A percentile compares a stretch with the other conserved stretches of the same genome.
Evolutionary conservation across 1,284 basidiomycete genomes (phyloP).

Genomic region (Xerocomus amazonicus): DNA sequence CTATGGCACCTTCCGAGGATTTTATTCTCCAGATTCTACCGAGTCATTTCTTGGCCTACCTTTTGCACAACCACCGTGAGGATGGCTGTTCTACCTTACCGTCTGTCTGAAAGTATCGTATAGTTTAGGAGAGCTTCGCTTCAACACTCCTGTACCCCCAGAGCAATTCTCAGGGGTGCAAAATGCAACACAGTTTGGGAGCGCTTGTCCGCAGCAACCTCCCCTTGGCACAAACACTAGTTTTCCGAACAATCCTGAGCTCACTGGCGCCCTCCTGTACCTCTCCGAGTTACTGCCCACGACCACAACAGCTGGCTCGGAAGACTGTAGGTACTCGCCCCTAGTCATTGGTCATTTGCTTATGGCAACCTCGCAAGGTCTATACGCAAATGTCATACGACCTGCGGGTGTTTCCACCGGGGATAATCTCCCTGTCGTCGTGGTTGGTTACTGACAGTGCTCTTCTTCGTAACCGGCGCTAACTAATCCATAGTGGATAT

Average conservation of each 20-base stretch:
- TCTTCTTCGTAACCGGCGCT: neutral
- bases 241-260: constrained; percentile 9
- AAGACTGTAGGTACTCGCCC: constrained; percentile 12
- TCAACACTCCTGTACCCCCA: constrained; percentile 5
- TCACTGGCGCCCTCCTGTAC: constrained; percentile 3
- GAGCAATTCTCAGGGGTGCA: constrained; percentile 9
- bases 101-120: neutral
- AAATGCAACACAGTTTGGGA: constrained; percentile 18
- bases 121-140: constrained; percentile 18
- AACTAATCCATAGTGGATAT: constrained; percentile 8
- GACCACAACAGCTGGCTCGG: constrained; percentile 9
- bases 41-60: constrained; percentile 22
- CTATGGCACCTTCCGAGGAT: constrained; percentile 22
- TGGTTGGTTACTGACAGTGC: constrained; percentile 10
- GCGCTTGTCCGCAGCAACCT: constrained; percentile 25
- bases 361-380: constrained; percentile 3
- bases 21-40: constrained; percentile 11
- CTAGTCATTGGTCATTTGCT: neutral
- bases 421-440: constrained; percentile 17
- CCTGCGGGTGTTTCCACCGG: constrained; percentile 9
- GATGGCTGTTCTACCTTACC: neutral
- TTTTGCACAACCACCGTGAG: constrained; percentile 22
- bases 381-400: constrained; percentile 22
- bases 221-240: neutral
- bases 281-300: constrained; percentile 8